Base-by-base conservation (phyloP, 129 eudicot species). In the Pittosporum tobira region DNA sequence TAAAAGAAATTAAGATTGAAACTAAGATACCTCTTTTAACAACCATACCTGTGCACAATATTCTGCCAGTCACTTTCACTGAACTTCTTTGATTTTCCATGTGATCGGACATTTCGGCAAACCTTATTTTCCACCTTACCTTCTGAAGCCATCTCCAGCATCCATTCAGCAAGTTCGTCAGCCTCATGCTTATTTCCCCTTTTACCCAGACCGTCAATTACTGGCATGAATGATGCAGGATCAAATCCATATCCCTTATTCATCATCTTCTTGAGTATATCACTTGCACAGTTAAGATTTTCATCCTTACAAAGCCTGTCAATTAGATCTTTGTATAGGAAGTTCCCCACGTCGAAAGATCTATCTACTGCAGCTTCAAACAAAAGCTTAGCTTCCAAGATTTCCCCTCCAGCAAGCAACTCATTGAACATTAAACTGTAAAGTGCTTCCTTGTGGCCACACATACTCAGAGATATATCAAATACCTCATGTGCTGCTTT, bases 401-500 rank as follows among this genome's bases (percentile, higher is more conserved):
- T 66, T 68, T 86, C 98, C 14, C 81, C 96, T 73, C 85, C 84
- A 38, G 69, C 70, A 69, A 86, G 83, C 60, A 91, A 66, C 72
- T 87, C 96, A 56, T 91, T 87, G 67, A 91, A 91, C 83, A 83
- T 68, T 70, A 78, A 52, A 57, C 79, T 57, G 59, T 91, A 87
- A 52, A 91, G 75, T 20, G 66, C 64, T 69, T 78, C 84, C 56
- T 65, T 78, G 63, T 83, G 94, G 38, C 98, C 98, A 67, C 62
- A 87, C 57, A 74, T 57, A 64, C 65, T 73, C 22, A 81, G 29
- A 16, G 87, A 79, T 22, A 71, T 80, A 43, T 70, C 78, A 73
- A 91, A 91, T 38, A 83, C 79, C 53, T 91, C 96, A 40, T 71
- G 83, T 36, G 98, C 98, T 43, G 94, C 81, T 65, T 75, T 83